Percentiles rank a stretch among this genome's conserved stretches.
Conservation (phyloP, 2,329 filamentous ascomycete species). For the Stemphylium lycopersici region DNA sequence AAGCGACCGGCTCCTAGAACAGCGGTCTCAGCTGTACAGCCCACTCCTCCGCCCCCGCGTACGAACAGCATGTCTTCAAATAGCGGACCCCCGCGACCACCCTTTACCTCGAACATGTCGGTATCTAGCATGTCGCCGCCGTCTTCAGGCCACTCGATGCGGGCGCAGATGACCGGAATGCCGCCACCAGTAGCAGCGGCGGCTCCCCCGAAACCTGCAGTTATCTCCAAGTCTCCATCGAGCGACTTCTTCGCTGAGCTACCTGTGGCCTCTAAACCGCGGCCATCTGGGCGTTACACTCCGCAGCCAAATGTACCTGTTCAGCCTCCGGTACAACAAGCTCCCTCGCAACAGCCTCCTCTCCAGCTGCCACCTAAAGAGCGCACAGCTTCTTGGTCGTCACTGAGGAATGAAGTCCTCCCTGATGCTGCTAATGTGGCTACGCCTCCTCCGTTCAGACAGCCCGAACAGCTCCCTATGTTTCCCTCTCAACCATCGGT, state of each 20-base stretch:
- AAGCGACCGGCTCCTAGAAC: constrained; percentile 56
- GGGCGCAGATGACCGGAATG: constrained; percentile 39
- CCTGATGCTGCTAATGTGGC: constrained; percentile 31
- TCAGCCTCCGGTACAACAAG: constrained; percentile 30
- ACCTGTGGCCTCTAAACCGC: constrained; percentile 52
- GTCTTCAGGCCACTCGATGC: constrained; percentile 48
- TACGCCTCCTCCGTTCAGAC: constrained; percentile 43
- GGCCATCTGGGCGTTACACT: constrained; percentile 47
- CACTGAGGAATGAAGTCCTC: constrained; percentile 43
- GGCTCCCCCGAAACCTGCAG: constrained; percentile 33
- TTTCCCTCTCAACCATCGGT: constrained; percentile 43
- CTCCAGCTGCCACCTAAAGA: constrained; percentile 39
- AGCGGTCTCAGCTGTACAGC: constrained; percentile 42
- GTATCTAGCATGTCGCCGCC: constrained; percentile 49
- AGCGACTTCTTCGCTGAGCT: constrained; percentile 58
- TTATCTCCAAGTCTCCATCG: constrained; percentile 36
- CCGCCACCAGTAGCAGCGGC: constrained; percentile 23
- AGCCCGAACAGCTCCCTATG: constrained; percentile 51
- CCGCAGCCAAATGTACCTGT: constrained; percentile 41
- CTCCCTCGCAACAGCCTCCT: constrained; percentile 30
- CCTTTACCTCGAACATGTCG: constrained; percentile 41
- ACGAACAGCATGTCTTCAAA: constrained; percentile 63
- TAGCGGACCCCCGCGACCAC: constrained; percentile 25
- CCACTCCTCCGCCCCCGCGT: constrained; percentile 61
- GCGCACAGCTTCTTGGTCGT: constrained; percentile 45